phyloP scores from a whole-genome alignment of 768 basidiomycete genomes.

The Terana coerulea region DNA sequence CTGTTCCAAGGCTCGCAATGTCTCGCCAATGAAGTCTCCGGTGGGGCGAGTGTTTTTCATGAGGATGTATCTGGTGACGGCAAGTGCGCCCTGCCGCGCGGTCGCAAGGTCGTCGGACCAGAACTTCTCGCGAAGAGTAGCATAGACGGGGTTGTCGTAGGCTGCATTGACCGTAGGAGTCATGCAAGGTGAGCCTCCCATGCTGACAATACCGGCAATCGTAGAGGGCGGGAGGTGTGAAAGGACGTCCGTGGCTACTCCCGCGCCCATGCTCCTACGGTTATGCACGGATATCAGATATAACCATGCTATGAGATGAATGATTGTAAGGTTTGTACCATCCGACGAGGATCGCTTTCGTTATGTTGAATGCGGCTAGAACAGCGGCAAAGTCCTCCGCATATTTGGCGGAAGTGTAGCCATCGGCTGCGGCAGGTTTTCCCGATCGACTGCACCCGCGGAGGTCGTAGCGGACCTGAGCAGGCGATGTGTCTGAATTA shows the following conservation, averaged over 20 bases:
- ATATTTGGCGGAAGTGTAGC: slow-evolving; percentile 10
- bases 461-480: slow-evolving; percentile 22
- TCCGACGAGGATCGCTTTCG: slow-evolving; percentile 17
- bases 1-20: neutral
- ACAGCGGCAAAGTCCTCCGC: slow-evolving; percentile 23
- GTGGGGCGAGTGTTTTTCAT: neutral
- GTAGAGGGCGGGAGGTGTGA: neutral
- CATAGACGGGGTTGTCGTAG: neutral
- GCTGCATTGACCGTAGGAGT: neutral
- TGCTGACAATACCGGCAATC: neutral
- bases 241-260: neutral
- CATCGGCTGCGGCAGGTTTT: slow-evolving; percentile 8
- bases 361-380: slow-evolving; percentile 17
- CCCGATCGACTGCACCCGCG: slow-evolving; percentile 23
- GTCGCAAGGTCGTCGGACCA: neutral
- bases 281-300: neutral
- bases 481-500: neutral
- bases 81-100: neutral
- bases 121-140: neutral
- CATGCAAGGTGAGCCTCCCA: neutral
- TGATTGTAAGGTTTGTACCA: slow-evolving; percentile 13
- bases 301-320: neutral
- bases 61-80: neutral
- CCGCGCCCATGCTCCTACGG: neutral
- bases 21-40: neutral